Evolutionary conservation across 2,329 filamentous ascomycete species (phyloP).

Genomic region (Fusarium continuum): DNA sequence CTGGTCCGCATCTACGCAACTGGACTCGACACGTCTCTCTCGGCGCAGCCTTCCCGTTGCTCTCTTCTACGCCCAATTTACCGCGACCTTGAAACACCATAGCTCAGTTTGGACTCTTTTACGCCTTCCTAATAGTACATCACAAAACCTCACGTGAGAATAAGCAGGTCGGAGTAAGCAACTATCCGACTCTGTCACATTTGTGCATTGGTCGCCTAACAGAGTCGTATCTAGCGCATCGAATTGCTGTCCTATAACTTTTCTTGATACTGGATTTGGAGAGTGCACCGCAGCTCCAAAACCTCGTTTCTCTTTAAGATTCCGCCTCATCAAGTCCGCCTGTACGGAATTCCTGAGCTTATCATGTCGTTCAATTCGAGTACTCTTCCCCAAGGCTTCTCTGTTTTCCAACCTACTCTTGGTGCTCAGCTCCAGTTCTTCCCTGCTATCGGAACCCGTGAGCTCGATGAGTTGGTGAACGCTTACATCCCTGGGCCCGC

Average conservation of each 20-base stretch:
- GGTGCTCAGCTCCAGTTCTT: constrained; percentile 70
- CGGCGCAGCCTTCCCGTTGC: constrained; percentile 11
- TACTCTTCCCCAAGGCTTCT: constrained; percentile 60
- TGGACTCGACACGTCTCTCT: constrained; percentile 13
- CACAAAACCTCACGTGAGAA: constrained; percentile 25
- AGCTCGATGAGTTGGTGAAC: constrained; percentile 69
- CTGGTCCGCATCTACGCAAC: constrained; percentile 13
- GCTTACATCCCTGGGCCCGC: constrained; percentile 64
- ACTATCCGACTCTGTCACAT: constrained; percentile 21
- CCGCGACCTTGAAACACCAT: constrained; percentile 21
- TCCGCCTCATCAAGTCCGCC: constrained; percentile 8
- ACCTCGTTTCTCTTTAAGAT: constrained; percentile 14
- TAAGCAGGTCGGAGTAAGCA: constrained; percentile 40
- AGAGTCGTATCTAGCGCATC: constrained; percentile 3
- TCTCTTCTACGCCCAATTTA: constrained; percentile 10
- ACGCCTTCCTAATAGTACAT: not conserved
- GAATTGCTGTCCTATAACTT: constrained; percentile 1
- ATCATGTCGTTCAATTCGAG: constrained; percentile 42
- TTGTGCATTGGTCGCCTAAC: constrained; percentile 12
- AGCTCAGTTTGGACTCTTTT: not conserved
- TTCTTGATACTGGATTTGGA: constrained; percentile 10
- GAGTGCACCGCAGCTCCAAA: constrained; percentile 10
- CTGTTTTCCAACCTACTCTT: constrained; percentile 66
- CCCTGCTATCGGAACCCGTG: constrained; percentile 69
- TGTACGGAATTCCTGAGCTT: constrained; percentile 9